These are phyloP conservation scores for Chytriomyces confervae DNA, from an alignment of 192 early-diverging fungal species.

Conservation along the genomic window DNA sequence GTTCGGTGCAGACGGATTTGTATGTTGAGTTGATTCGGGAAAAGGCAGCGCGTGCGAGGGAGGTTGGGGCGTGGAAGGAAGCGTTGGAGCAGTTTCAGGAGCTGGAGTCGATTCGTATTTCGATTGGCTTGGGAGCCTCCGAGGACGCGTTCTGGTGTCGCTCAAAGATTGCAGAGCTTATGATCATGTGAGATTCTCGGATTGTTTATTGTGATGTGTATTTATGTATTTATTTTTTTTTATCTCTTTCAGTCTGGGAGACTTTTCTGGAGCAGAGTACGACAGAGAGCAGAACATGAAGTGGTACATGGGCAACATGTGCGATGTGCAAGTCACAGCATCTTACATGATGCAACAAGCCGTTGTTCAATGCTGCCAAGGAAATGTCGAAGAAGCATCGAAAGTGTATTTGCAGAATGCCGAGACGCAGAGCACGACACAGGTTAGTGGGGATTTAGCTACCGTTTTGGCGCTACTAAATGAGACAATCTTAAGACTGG, in stretches of 20 bases:
- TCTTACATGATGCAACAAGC: conserved; percentile 23
- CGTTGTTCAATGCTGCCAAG: conserved; percentile 16
- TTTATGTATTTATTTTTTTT: not conserved
- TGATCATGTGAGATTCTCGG: conserved; percentile 16
- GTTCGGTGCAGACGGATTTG: conserved; percentile 9
- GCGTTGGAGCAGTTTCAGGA: conserved; percentile 8
- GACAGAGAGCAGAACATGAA: conserved; percentile 9
- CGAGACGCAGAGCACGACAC: too few species aligned
- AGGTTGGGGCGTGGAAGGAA: not conserved
- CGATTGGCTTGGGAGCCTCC: conserved; percentile 22
- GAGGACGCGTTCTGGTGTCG: conserved; percentile 23
- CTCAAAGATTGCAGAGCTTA: conserved; percentile 13
- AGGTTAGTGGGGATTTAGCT: not conserved
- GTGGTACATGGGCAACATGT: not conserved
- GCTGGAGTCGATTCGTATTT: conserved; percentile 9
- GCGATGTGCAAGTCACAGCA: not conserved
- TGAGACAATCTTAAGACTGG: too few species aligned
- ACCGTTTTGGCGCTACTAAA: too few species aligned
- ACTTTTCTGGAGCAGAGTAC: conserved; percentile 30
- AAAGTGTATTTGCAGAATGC: conserved; percentile 27
- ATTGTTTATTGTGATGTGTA: not conserved
- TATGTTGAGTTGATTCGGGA: conserved; percentile 2
- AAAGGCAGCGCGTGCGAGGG: not conserved
- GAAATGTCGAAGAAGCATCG: conserved; percentile 2
- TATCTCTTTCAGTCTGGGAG: conserved; percentile 4